Evolutionary conservation across 352 stramenopile species (phyloP), one percentile per base, ranked within the genome.

Genomic region (Phytopythium kandeliae): DNA sequence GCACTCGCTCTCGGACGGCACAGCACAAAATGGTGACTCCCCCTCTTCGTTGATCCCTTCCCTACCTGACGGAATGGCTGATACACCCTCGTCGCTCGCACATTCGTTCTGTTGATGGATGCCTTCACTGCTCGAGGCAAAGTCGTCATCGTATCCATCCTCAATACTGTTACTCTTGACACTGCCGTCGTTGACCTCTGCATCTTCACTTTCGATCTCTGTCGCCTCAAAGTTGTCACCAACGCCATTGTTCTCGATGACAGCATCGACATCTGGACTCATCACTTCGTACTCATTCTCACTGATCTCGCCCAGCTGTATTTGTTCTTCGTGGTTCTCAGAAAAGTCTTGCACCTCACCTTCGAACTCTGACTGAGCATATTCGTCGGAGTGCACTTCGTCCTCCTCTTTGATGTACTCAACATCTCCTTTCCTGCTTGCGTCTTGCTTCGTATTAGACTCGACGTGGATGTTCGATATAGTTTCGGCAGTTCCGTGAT

Each of bases 81-180:
- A 1, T 2, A 5, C 40, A 10, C 21, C 40, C 13, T 30, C 40
- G 19, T 0, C 4, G 8, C 40, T 33, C 6, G 24, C 4, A 16
- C 19, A 15, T 4, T 5, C 22, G 40, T 42, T 17, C 5, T 21
- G n/a, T 8, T 24, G 26, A 11, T 31, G 34, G 11, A 22, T 44
- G 40, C 47, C 69, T 17, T 60, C 63, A 2, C 52, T 68, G 0
- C 63, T 43, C 1, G 64, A 72, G 34, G 60, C 60, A 40, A 86
- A 84, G 9, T 83, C 72, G 17, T 85, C 69, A 4, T 66, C 60
- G 34, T 74, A 67, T 0, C 25, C 60, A 9, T 54, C 66, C 22
- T 26, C 40, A 16, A 28, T 25, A 26, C 38, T 37, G n/a, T 36
- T 40, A 40, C 38, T 57, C 11, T 30, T 16, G 12, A 28, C 34